Conservation (phyloP, 352 stramenopile species). For the Phytophthora pseudosyringae region DNA sequence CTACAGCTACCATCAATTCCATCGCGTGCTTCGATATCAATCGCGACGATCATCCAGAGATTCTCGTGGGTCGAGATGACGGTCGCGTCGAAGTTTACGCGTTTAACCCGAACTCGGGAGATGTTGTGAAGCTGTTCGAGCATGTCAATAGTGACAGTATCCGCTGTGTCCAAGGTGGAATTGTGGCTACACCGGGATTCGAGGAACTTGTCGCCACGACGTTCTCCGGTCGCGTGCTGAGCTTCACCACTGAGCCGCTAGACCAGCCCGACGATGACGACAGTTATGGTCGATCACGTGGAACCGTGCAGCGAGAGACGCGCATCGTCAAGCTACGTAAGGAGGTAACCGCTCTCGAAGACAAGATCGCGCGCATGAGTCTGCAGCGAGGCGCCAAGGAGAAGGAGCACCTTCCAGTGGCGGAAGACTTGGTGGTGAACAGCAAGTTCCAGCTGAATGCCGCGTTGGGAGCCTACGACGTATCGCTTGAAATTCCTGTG, state of each 20-base stretch:
- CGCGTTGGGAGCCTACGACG: slow-evolving; percentile 69
- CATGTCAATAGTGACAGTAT: slow-evolving; percentile 77
- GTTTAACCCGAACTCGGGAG: slow-evolving; percentile 50
- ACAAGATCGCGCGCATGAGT: slow-evolving; percentile 72
- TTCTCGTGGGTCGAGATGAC: slow-evolving; percentile 84
- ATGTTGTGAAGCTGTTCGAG: slow-evolving; percentile 73
- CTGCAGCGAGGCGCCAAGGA: slow-evolving; percentile 51
- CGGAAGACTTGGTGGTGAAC: slow-evolving; percentile 82
- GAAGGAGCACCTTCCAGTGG: slow-evolving; percentile 71
- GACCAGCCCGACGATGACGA: slow-evolving; percentile 78
- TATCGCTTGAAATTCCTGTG: slow-evolving; percentile 83
- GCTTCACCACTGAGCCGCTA: slow-evolving; percentile 84
- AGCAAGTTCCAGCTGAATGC: slow-evolving; percentile 82
- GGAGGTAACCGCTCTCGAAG: slow-evolving; percentile 69
- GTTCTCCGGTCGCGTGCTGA: slow-evolving; percentile 82
- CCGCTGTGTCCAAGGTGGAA: slow-evolving; percentile 71
- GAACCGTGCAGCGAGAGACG: slow-evolving; percentile 76
- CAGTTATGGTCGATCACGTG: slow-evolving; percentile 76
- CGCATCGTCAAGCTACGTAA: slow-evolving; percentile 86
- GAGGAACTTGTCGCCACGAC: slow-evolving; percentile 82
- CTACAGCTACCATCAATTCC: slow-evolving; percentile 68
- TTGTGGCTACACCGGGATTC: slow-evolving; percentile 73
- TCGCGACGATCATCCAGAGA: slow-evolving; percentile 77
- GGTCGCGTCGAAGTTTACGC: slow-evolving; percentile 79
- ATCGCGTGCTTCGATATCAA: slow-evolving; percentile 84